Evolutionary conservation across 306 rosid species (phyloP), one percentile per base, ranked within the genome.

Genomic region (Malus asiatica): DNA sequence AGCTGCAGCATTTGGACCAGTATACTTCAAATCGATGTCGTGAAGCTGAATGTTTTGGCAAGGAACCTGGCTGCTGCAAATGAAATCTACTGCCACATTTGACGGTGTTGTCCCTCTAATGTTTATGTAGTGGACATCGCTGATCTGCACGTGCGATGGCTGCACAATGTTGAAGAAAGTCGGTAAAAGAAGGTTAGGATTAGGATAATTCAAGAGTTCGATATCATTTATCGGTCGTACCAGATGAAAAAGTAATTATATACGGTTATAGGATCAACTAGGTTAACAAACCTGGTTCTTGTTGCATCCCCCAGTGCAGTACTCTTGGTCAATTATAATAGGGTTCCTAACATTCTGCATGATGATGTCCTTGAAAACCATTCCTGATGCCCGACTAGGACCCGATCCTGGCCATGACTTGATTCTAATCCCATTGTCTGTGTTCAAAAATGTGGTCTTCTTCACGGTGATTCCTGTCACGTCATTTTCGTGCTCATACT

Each of bases 81-180:
- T 70, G 63, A 91, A 66, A 22, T 83, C 84, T 80, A 91, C 94
- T 61, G 88, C 89, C 51, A 76, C 19, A 33, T 68, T 71, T 15
- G 90, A 51, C 23, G 3, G 10, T 59, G 93, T 68, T 16, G 90
- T 91, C 57, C 97, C 97, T 63, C 5, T 83, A 10, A 91, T 66
- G 73, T 91, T 86, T 53, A 72, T 3, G 79, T 69, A 88, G 5
- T 12, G 55, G 29, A 91, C 14, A 53, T 83, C 63, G 16, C 69
- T 82, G 33, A 91, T 44, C 79, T 85, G 68, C 40, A 91, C 91
- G 11, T 77, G 79, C 23, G 97, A 91, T 67, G 93, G 88, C 87
- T 88, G 78, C 68, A 72, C 40, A 40, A 4, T 12, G 32, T 66
- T 12, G 15, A 44, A 13, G 11, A 16, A 58, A 7, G 11, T 16